phyloP scores from a whole-genome alignment of 192 early-diverging fungal species.

The Powellomyces hirtus region DNA sequence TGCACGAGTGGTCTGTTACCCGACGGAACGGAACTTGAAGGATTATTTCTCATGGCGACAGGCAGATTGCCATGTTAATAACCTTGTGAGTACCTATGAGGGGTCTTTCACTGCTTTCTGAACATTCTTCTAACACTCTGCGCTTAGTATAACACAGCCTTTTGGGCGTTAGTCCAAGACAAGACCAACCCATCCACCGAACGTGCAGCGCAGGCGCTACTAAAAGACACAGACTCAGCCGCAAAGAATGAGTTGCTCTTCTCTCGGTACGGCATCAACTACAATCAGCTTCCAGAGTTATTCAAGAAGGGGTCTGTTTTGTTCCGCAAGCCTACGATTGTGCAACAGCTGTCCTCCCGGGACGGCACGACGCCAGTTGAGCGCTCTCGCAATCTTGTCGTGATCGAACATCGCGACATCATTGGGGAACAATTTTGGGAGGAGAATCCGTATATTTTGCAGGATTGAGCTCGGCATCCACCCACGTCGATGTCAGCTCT shows the following conservation, averaged over 20 bases:
- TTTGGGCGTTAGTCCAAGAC: conserved; percentile 80
- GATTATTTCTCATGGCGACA: conserved; percentile 97
- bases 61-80: conserved; percentile 94
- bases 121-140: background rate
- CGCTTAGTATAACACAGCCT: conserved; percentile 84
- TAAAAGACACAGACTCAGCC: conserved; percentile 84
- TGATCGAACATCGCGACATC: conserved; percentile 39
- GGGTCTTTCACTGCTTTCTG: background rate
- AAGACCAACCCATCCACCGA: conserved; percentile 62
- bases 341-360: conserved; percentile 6
- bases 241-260: conserved; percentile 93
- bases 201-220: conserved; percentile 68
- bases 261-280: conserved; percentile 81
- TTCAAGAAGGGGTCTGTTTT: conserved; percentile 87
- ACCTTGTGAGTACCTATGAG: conserved; percentile 52
- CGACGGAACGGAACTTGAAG: conserved; percentile 72
- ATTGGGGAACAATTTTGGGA: conserved; percentile 50
- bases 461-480: too few species aligned
- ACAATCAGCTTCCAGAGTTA: conserved; percentile 77
- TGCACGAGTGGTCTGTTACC: conserved; percentile 85
- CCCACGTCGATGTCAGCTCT: too few species aligned
- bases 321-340: conserved; percentile 47
- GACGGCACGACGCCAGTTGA: conserved; percentile 22
- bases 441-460: conserved; percentile 29
- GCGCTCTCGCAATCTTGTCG: conserved; percentile 31